A percentile compares a stretch with the other conserved stretches of the same genome.
Evolutionary conservation across 768 basidiomycete genomes (phyloP).

Genomic region (Amylocystis lapponica): DNA sequence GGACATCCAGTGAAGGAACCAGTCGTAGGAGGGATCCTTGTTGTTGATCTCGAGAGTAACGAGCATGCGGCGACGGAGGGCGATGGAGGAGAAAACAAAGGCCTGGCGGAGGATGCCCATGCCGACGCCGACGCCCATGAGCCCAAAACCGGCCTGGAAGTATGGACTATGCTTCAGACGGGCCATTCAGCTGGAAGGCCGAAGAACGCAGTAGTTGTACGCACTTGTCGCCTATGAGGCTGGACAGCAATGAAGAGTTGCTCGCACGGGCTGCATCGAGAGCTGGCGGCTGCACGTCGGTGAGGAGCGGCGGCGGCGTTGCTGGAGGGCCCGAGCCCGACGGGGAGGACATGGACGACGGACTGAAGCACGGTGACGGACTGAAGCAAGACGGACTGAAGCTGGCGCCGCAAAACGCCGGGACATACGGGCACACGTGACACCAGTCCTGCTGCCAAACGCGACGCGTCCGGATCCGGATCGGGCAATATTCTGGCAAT

Average conservation of each 20-base stretch:
- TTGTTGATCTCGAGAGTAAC: constrained; percentile 95
- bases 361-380: no score
- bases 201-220: neutral
- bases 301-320: no score
- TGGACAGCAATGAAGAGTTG: constrained; percentile 12
- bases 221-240: constrained; percentile 22
- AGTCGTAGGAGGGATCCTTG: constrained; percentile 90
- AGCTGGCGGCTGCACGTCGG: no score
- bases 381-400: no score
- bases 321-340: no score
- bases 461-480: no score
- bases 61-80: constrained; percentile 84
- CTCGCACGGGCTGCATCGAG: neutral
- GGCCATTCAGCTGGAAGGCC: constrained; percentile 4
- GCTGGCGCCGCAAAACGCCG: no score
- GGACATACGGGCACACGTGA: no score
- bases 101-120: constrained; percentile 71
- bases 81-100: constrained; percentile 58
- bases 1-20: constrained; percentile 97
- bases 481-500: no score
- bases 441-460: no score
- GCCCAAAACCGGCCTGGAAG: constrained; percentile 96
- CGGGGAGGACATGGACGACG: no score
- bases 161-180: constrained; percentile 62
- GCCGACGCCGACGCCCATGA: constrained; percentile 94